phyloP scores from a whole-genome alignment of 75 land plant species.

The Pseudotsuga menziesii region DNA sequence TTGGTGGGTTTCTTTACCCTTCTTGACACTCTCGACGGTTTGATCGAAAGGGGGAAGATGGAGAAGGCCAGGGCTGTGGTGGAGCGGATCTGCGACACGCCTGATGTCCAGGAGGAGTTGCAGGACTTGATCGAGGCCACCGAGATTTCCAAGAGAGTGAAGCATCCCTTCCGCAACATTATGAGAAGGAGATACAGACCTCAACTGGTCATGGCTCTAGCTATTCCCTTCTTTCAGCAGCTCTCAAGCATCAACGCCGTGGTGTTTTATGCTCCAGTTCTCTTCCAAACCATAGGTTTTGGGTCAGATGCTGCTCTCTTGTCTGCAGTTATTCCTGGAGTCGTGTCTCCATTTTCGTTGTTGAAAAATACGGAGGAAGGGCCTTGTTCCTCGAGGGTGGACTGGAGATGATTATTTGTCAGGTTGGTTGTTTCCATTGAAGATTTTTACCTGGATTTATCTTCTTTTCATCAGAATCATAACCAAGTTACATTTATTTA shows the following conservation, averaged over 20 bases:
- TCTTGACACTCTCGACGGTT: conserved; percentile 67
- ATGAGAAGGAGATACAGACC: conserved; percentile 43
- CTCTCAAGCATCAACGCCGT: conserved; percentile 55
- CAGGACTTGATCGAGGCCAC: conserved; percentile 57
- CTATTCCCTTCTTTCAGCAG: conserved; percentile 48
- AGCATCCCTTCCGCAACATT: conserved; percentile 59
- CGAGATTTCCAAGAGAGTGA: conserved; percentile 40
- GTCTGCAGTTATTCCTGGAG: conserved; percentile 53
- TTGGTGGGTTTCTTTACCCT: conserved; percentile 56
- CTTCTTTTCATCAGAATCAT: too few relatives aligned
- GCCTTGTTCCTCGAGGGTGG: conserved; percentile 56
- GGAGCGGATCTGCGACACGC: conserved; percentile 45
- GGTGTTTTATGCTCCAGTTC: conserved; percentile 64
- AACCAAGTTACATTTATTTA: too few relatives aligned
- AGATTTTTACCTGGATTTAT: too few relatives aligned
- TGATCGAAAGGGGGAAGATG: conserved; percentile 55
- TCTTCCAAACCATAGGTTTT: conserved; percentile 51
- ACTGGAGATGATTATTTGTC: conserved; percentile 49
- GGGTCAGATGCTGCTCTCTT: conserved; percentile 37
- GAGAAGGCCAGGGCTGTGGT: conserved; percentile 44
- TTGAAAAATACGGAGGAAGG: conserved; percentile 37
- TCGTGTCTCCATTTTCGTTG: conserved; percentile 39
- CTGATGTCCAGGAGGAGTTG: conserved; percentile 53
- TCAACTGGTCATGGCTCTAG: conserved; percentile 52
- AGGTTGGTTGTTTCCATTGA: conserved; percentile 19